These are phyloP conservation scores for Hippophae tibetana DNA, from an alignment of 306 rosid species.

Conservation along the genomic window DNA sequence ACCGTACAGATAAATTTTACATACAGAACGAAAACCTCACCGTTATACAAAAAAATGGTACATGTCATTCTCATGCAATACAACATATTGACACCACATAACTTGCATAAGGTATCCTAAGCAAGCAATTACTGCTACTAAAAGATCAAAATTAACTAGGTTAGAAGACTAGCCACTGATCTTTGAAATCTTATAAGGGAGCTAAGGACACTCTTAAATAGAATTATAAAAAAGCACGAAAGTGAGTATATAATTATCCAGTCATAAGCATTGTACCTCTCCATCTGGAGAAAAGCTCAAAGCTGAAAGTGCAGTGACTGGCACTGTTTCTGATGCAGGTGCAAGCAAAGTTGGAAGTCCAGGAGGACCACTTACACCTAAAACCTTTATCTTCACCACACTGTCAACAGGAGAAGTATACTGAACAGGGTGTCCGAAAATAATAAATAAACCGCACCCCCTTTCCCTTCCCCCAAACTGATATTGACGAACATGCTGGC, in stretches of 20 bases:
- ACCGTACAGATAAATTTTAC: not conserved
- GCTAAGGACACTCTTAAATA: not conserved
- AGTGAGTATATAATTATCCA: not conserved
- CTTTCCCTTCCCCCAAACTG: too few relatives aligned
- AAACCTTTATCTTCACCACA: conserved; percentile 65
- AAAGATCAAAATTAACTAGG: too few relatives aligned
- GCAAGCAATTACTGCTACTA: too few relatives aligned
- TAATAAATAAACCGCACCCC: not conserved
- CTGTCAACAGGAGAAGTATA: conserved; percentile 30
- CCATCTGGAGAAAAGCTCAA: conserved; percentile 97
- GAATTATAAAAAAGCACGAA: not conserved
- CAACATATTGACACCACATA: too few relatives aligned
- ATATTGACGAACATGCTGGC: too few relatives aligned
- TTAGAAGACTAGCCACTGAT: too few relatives aligned
- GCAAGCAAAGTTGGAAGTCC: conserved; percentile 93
- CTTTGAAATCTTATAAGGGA: too few relatives aligned
- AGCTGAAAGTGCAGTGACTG: conserved; percentile 70
- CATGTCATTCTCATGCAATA: not conserved
- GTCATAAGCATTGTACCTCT: conserved; percentile 50
- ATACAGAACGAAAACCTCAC: not conserved
- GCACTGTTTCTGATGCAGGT: conserved; percentile 41
- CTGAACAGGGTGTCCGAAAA: conserved; percentile 4
- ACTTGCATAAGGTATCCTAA: too few relatives aligned
- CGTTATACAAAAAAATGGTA: not conserved
- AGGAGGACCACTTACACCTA: conserved; percentile 98